Conservation (phyloP, 148 eudicot genomes). For the Heliosperma pusillum region DNA sequence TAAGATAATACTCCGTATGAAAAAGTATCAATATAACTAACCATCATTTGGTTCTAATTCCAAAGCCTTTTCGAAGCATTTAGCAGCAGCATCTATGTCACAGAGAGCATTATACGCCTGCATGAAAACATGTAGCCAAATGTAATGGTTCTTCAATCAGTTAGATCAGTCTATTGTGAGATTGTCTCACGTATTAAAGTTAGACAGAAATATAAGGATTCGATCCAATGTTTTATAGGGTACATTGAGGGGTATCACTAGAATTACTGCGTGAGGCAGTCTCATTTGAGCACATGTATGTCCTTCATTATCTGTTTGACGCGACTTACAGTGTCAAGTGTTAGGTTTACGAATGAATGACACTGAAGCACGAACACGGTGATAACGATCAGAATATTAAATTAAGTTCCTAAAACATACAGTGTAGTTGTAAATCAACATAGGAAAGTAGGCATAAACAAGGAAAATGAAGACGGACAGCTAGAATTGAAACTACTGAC, state of each 20-base stretch:
- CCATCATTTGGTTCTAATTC: constrained; percentile 79
- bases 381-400: neutral
- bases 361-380: no score
- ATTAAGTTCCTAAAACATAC: no score
- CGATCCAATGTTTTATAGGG: neutral
- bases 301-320: neutral
- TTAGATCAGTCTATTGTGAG: neutral
- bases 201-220: neutral
- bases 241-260: no score
- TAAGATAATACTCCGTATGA: neutral
- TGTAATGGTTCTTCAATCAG: neutral
- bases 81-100: constrained; percentile 68
- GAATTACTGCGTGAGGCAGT: neutral
- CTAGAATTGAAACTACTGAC: constrained; percentile 24
- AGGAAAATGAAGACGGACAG: neutral
- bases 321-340: no score
- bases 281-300: neutral
- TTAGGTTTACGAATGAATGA: no score
- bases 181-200: neutral
- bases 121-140: neutral
- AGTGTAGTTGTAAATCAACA: no score
- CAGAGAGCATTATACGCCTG: constrained; percentile 75
- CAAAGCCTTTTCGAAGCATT: constrained; percentile 66
- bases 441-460: neutral
- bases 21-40: constrained; percentile 12